These are phyloP conservation scores for Takashimella koratensis DNA, from an alignment of 1,284 basidiomycete species.

Conservation along the genomic window DNA sequence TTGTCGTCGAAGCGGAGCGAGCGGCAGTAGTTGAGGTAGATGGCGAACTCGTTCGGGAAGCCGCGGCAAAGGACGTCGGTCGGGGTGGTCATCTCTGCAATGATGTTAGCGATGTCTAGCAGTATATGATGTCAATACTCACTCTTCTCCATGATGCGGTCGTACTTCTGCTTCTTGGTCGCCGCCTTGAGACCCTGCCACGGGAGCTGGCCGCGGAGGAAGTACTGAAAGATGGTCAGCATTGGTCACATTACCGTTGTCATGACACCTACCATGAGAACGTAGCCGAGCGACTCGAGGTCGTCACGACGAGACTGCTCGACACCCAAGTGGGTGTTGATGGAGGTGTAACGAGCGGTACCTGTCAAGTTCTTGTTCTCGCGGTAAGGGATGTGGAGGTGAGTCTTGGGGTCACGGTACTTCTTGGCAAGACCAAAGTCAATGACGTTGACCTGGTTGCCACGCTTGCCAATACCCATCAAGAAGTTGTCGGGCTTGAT, in stretches of 20 bases:
- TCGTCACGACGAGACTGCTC: conserved; percentile 96
- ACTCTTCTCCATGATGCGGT: conserved; percentile 96
- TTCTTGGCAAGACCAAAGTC: conserved; percentile 99
- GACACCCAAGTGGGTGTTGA: conserved; percentile 98
- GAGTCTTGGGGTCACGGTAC: conserved; percentile 99
- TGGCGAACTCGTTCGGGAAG: conserved; percentile 96
- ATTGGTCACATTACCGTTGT: background rate
- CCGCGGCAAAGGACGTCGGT: conserved; percentile 93
- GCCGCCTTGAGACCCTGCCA: conserved; percentile 98
- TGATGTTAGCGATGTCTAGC: conserved; percentile 2
- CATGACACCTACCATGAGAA: conserved; percentile 62
- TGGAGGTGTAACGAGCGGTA: conserved; percentile 97
- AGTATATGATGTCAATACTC: conserved; percentile 15
- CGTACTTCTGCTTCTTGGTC: conserved; percentile 99
- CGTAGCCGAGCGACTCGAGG: conserved; percentile 91
- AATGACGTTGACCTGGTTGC: conserved; percentile 99
- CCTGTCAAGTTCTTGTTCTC: conserved; percentile 99
- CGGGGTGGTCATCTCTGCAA: conserved; percentile 95
- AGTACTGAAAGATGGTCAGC: conserved; percentile 59
- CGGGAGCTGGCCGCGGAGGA: conserved; percentile 90
- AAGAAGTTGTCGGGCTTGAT: conserved; percentile 99
- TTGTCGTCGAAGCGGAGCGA: conserved; percentile 97
- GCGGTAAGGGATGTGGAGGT: conserved; percentile 97
- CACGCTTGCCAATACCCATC: conserved; percentile 99
- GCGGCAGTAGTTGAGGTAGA: conserved; percentile 95